Evolutionary conservation across 2,329 filamentous ascomycete genomes (phyloP).

Genomic region (Aureobasidium melanogenum): DNA sequence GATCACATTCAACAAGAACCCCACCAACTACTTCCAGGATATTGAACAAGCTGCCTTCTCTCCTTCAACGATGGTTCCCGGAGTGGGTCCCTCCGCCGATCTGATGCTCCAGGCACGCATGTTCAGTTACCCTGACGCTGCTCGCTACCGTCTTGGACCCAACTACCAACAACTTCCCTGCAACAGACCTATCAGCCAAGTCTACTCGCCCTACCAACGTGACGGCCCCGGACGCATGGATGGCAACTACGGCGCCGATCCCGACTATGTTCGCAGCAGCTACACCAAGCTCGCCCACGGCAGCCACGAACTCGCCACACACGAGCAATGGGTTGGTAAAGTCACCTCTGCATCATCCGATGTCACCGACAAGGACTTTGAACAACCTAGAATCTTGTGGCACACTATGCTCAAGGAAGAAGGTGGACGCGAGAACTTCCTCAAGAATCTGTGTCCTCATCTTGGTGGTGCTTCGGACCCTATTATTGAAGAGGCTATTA

Average conservation of each 20-base stretch:
- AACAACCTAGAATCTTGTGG: constrained; percentile 43
- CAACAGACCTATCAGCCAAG: constrained; percentile 15
- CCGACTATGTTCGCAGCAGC: constrained; percentile 34
- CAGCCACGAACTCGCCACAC: constrained; percentile 13
- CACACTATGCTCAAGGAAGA: constrained; percentile 23
- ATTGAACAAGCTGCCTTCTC: constrained; percentile 61
- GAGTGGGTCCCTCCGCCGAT: constrained; percentile 54
- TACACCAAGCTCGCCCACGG: constrained; percentile 13
- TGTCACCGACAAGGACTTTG: constrained; percentile 43
- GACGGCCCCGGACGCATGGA: constrained; percentile 29
- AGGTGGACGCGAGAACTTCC: constrained; percentile 22
- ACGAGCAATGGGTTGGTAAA: constrained; percentile 20
- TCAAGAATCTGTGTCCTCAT: constrained; percentile 20
- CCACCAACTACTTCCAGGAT: constrained; percentile 60
- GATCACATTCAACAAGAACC: constrained; percentile 44
- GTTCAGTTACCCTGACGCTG: constrained; percentile 54
- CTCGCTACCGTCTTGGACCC: constrained; percentile 37
- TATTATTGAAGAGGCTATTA: not conserved
- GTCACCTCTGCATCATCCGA: constrained; percentile 19
- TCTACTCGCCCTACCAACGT: constrained; percentile 27
- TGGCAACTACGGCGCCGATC: constrained; percentile 39
- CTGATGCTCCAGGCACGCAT: constrained; percentile 54
- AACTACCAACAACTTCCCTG: constrained; percentile 38
- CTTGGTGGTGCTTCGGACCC: not conserved
- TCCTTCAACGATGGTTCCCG: constrained; percentile 55